Evolutionary conservation across 768 basidiomycete species (phyloP).

Genomic region (Boletus subparvulus): DNA sequence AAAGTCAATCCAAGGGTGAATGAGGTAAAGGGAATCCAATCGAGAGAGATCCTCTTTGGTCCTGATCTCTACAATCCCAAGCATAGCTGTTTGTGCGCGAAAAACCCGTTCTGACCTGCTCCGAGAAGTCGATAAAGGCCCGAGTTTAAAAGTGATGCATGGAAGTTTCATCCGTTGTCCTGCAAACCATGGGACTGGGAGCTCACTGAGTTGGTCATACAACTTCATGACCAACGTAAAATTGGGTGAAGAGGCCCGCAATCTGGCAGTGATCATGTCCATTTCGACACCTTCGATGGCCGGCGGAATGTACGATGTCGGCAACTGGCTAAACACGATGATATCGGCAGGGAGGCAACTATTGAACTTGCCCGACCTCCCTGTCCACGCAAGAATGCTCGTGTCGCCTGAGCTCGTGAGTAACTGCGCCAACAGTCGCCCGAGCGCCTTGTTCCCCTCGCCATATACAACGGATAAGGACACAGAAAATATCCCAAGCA

Average conservation of each 20-base stretch:
- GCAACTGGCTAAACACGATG: neutral
- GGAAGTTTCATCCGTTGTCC: slow-evolving; percentile 4
- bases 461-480: too few relatives aligned
- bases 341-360: slow-evolving; percentile 8
- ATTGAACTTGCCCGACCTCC: slow-evolving; percentile 2
- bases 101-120: neutral
- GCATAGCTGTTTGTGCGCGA: neutral
- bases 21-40: too few relatives aligned
- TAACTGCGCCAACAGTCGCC: too few relatives aligned
- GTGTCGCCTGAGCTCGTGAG: slow-evolving; percentile 7
- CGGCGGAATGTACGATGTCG: neutral
- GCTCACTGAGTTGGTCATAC: neutral
- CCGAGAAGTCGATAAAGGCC: neutral
- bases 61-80: slow-evolving; percentile 5
- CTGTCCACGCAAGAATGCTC: slow-evolving; percentile 12
- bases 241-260: neutral
- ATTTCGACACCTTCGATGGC: neutral
- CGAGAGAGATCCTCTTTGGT: too few relatives aligned
- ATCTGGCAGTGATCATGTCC: neutral
- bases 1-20: neutral
- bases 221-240: neutral
- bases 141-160: slow-evolving; percentile 4
- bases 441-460: too few relatives aligned
- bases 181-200: neutral
- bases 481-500: too few relatives aligned